A percentile compares a stretch with the other conserved stretches of the same genome.
phyloP scores from a whole-genome alignment of 768 basidiomycete genomes.

The Serendipita sp. region DNA sequence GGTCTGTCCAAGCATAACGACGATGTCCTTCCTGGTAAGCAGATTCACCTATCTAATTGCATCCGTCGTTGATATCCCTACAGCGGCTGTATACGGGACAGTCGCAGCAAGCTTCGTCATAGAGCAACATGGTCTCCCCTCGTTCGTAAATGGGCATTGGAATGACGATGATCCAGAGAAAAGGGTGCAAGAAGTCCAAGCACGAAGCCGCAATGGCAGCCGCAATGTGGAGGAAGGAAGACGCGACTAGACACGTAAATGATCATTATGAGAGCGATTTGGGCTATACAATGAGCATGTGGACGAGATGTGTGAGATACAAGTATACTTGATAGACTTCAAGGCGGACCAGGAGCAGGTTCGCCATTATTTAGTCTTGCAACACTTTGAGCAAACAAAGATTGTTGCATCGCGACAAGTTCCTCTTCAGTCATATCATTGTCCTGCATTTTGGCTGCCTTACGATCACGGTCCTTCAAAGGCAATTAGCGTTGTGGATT shows the following conservation, averaged over 20 bases:
- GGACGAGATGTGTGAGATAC: background rate
- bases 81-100: conserved; percentile 57
- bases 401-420: conserved; percentile 71
- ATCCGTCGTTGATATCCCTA: background rate
- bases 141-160: conserved; percentile 33
- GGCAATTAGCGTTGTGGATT: conserved; percentile 4
- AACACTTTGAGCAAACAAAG: conserved; percentile 81
- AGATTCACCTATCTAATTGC: conserved; percentile 11
- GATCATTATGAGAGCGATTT: background rate
- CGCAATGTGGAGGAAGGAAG: background rate
- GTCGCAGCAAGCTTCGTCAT: conserved; percentile 72
- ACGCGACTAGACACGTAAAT: background rate
- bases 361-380: conserved; percentile 10
- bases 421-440: conserved; percentile 88
- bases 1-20: conserved; percentile 41
- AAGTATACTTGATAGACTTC: background rate
- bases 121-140: conserved; percentile 66
- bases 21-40: conserved; percentile 50
- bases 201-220: background rate
- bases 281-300: conserved; percentile 4
- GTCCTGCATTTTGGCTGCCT: conserved; percentile 74
- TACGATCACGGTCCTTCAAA: conserved; percentile 72
- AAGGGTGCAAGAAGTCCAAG: conserved; percentile 30
- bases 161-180: conserved; percentile 49
- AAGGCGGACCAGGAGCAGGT: background rate